phyloP scores from a whole-genome alignment of 345 rosid genomes.

The Acer negundo region DNA sequence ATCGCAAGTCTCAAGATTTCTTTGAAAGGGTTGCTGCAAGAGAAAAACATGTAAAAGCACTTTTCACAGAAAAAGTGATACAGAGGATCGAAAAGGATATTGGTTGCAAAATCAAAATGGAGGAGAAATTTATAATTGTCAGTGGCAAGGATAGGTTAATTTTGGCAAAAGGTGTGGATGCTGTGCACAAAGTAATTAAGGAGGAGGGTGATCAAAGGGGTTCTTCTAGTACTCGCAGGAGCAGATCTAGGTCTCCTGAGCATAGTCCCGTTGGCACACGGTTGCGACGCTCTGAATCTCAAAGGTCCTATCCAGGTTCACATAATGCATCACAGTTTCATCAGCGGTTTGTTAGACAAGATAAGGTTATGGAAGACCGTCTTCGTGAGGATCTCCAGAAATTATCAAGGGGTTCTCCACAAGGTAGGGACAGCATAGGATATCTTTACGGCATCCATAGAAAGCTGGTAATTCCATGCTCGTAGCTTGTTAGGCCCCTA shows the following conservation, averaged over 20 bases:
- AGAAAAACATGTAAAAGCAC: conserved; percentile 68
- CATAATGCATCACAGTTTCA: conserved; percentile 66
- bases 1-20: conserved; percentile 89
- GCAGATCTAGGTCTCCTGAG: conserved; percentile 91
- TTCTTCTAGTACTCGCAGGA: conserved; percentile 61
- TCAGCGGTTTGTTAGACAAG: conserved; percentile 69
- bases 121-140: conserved; percentile 89
- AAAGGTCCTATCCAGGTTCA: conserved; percentile 54
- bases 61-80: conserved; percentile 78
- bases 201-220: conserved; percentile 70
- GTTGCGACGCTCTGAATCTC: conserved; percentile 63
- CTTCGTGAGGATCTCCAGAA: conserved; percentile 70
- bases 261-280: conserved; percentile 65
- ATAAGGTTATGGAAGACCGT: conserved; percentile 68
- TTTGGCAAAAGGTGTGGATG: conserved; percentile 94
- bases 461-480: conserved; percentile 58
- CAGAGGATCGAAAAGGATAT: conserved; percentile 79
- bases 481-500: conserved; percentile 41
- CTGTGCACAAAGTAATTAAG: conserved; percentile 79
- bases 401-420: conserved; percentile 83
- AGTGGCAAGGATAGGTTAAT: conserved; percentile 93
- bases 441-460: conserved; percentile 60
- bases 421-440: conserved; percentile 97
- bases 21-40: conserved; percentile 94
- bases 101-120: conserved; percentile 90